Evolutionary conservation across 2,329 filamentous ascomycete genomes (phyloP), one percentile per base, ranked within the genome.

Genomic region (Colletotrichum gigasporum): DNA sequence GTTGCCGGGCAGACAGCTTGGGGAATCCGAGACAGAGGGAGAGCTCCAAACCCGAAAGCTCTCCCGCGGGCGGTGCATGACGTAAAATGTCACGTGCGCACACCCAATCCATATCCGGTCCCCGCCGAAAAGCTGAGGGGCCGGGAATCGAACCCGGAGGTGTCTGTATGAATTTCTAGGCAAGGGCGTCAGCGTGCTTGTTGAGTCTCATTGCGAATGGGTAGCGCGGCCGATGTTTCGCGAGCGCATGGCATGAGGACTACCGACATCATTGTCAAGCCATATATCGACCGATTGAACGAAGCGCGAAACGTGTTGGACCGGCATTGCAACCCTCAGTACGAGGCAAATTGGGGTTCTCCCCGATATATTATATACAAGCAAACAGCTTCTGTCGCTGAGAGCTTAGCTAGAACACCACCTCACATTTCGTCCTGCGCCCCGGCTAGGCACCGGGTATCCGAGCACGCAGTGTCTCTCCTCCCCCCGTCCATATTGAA

Each of bases 41-140:
- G 37, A 65, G 62, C 62, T 64, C 51, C 2, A 28, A 45, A 22
- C 24, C 18, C n/a, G 41, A 39, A 53, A 57, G 42, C 53, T 58
- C 35, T 35, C 16, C 12, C 22, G 24, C 41, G 41, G 35, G 14
- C 37, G 10, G 26, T 64, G 32, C 35, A 65, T 65, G 63, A 65
- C 63, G 63, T 65, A 64, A 34, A 65, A 52, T 39, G 63, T 67
- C 65, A 67, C 65, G 65, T 67, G 65, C 10, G 12, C 12, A 2
- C 14, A 11, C 24, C 30, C 26, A 32, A n/a, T 24, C 20, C 35
- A n/a, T n/a, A n/a, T 26, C 42, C 42, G 34, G 37, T 62, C 48
- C 42, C 48, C 16, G 56, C 47, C 54, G 60, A 53, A 37, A 4
- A 14, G 42, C 45, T 45, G 37, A 16, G 9, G 18, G 28, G 14